These are phyloP conservation scores for Clavispora asparagi DNA, from an alignment of 805 yeast species.

Conservation along the genomic window DNA sequence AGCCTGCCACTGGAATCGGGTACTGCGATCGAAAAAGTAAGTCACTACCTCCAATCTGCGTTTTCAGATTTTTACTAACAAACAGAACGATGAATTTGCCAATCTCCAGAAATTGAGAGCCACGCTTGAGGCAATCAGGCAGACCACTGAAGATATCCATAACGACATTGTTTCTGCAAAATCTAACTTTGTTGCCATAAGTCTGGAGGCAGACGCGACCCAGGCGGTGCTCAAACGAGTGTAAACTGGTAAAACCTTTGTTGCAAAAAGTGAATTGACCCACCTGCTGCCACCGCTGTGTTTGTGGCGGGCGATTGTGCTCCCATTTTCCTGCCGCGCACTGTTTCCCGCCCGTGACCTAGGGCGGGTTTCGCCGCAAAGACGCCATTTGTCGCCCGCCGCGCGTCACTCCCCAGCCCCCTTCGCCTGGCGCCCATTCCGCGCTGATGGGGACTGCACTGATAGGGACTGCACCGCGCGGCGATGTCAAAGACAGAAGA, in stretches of 20 bases:
- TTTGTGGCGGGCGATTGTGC: neutral
- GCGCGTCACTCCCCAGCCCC: neutral
- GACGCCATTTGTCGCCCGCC: neutral
- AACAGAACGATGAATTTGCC: slow-evolving; percentile 8
- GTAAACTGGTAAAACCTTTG: neutral
- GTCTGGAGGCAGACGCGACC: slow-evolving; percentile 4
- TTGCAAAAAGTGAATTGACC: no score
- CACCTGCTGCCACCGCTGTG: neutral
- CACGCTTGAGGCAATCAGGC: slow-evolving; percentile 25
- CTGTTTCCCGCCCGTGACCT: no score
- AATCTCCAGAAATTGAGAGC: slow-evolving; percentile 24
- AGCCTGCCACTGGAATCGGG: neutral
- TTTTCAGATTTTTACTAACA: neutral
- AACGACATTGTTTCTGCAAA: slow-evolving; percentile 19
- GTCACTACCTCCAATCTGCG: neutral
- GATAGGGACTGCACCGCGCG: neutral
- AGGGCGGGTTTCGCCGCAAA: neutral
- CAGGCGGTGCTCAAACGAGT: slow-evolving; percentile 2
- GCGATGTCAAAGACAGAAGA: neutral
- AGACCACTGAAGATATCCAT: slow-evolving; percentile 23
- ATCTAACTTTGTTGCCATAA: slow-evolving; percentile 13
- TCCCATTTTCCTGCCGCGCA: no score
- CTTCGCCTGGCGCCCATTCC: neutral
- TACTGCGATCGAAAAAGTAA: neutral
- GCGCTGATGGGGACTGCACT: neutral